These are phyloP conservation scores for Colletotrichum costaricense DNA, from an alignment of 2,329 filamentous ascomycete species.

Conservation along the genomic window DNA sequence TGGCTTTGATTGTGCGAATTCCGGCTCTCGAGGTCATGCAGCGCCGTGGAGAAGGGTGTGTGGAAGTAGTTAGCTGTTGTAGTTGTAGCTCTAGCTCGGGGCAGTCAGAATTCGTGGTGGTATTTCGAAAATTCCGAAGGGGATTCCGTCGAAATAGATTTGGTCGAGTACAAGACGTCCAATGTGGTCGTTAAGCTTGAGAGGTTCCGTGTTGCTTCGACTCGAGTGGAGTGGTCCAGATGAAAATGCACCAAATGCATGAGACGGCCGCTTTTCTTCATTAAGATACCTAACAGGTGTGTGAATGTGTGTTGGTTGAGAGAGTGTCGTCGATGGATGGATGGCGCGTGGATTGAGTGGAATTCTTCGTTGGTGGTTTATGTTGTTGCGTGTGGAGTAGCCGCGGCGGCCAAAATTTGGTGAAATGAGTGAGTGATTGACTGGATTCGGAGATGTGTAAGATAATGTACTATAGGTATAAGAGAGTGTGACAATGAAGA, in stretches of 20 bases:
- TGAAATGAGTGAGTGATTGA: conserved; percentile 13
- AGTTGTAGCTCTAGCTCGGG: background rate
- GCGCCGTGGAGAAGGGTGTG: background rate
- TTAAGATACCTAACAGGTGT: background rate
- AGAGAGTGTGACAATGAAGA: conserved; percentile 3
- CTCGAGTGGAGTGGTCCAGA: background rate
- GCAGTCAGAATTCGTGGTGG: background rate
- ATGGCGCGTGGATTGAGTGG: background rate
- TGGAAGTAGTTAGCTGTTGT: background rate
- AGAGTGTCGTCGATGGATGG: background rate
- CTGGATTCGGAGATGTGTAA: conserved; percentile 10
- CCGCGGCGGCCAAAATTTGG: background rate
- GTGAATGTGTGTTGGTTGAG: background rate
- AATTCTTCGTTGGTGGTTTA: background rate
- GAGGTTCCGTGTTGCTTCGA: background rate
- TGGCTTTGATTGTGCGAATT: background rate
- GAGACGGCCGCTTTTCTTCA: background rate
- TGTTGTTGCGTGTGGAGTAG: background rate
- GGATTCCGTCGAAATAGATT: background rate
- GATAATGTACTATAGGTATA: conserved; percentile 10
- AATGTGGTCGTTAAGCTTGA: background rate
- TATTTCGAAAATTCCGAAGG: background rate
- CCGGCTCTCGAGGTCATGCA: background rate
- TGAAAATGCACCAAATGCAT: background rate
- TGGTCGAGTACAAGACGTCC: background rate